Evolutionary conservation across 225 moss, liverwort and hornwort genomes (phyloP).

Genomic region (Polytrichum commune): DNA sequence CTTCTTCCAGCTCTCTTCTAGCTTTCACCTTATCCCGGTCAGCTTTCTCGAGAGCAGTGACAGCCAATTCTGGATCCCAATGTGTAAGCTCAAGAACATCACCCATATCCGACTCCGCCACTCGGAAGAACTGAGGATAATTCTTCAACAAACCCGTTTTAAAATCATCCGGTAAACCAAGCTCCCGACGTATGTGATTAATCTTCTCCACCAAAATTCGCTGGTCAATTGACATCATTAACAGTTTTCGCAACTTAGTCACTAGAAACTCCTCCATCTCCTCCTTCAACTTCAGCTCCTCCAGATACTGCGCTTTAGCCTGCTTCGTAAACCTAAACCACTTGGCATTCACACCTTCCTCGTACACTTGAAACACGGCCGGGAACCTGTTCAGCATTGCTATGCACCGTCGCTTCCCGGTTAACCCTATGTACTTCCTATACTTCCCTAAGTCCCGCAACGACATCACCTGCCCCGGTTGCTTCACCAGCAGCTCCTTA

Average conservation of each 20-base stretch:
- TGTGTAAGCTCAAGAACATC: slow-evolving; percentile 60
- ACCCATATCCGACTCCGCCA: slow-evolving; percentile 63
- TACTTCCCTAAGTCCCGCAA: slow-evolving; percentile 68
- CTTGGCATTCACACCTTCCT: slow-evolving; percentile 56
- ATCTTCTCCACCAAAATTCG: slow-evolving; percentile 71
- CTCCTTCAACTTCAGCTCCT: slow-evolving; percentile 47
- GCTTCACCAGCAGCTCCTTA: slow-evolving; percentile 83
- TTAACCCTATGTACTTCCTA: slow-evolving; percentile 50
- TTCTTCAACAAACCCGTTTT: slow-evolving; percentile 40
- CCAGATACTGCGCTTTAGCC: slow-evolving; percentile 57
- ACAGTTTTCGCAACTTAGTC: slow-evolving; percentile 68
- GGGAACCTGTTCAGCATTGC: slow-evolving; percentile 69
- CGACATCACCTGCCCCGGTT: slow-evolving; percentile 74
- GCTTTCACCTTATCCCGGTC: slow-evolving; percentile 49
- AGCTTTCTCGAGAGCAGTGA: slow-evolving; percentile 44
- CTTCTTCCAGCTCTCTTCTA: slow-evolving; percentile 38
- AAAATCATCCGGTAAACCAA: slow-evolving; percentile 81
- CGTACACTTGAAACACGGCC: slow-evolving; percentile 70
- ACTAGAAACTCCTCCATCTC: slow-evolving; percentile 68
- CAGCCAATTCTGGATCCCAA: slow-evolving; percentile 79
- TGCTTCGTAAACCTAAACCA: slow-evolving; percentile 66
- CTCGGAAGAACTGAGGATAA: slow-evolving; percentile 53
- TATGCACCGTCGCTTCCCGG: slow-evolving; percentile 56
- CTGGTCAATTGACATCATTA: slow-evolving; percentile 91
- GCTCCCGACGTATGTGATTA: slow-evolving; percentile 71